These are phyloP conservation scores for Microglena sp. DNA, from an alignment of 139 green algal genomes.

Conservation along the genomic window DNA sequence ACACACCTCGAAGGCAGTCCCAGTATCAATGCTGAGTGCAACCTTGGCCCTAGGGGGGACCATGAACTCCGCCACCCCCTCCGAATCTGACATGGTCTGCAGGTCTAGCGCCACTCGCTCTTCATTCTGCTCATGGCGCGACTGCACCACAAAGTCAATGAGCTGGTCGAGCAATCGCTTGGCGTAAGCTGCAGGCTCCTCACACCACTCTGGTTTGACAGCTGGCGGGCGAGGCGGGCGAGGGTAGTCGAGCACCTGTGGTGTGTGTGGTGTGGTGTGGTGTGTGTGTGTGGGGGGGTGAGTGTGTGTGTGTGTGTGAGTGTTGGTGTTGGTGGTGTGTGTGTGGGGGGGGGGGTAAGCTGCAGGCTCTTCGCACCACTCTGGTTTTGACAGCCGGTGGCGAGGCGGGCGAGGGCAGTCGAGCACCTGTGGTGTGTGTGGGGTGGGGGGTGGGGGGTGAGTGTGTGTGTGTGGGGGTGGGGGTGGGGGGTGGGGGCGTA, in stretches of 20 bases:
- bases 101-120: no score
- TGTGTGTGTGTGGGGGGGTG: background rate
- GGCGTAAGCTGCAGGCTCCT: conserved; percentile 14
- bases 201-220: conserved; percentile 39
- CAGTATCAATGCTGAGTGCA: no score
- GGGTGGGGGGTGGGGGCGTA: conserved; percentile 10
- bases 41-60: no score
- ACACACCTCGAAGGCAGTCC: no score
- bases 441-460: background rate
- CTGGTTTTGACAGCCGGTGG: conserved; percentile 27
- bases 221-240: conserved; percentile 21
- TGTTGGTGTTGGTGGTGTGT: background rate
- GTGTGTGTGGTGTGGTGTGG: background rate
- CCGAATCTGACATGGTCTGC: no score
- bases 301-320: background rate
- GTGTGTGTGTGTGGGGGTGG: no score
- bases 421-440: background rate
- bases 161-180: conserved; percentile 29
- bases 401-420: conserved; percentile 7
- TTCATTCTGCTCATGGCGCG: background rate
- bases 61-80: no score
- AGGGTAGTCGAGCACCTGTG: background rate
- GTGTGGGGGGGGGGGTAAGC: background rate
- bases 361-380: conserved; percentile 30
- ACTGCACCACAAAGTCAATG: conserved; percentile 34